phyloP scores from a whole-genome alignment of 2,329 filamentous ascomycete genomes.

The Corniculantispora saksenae region DNA sequence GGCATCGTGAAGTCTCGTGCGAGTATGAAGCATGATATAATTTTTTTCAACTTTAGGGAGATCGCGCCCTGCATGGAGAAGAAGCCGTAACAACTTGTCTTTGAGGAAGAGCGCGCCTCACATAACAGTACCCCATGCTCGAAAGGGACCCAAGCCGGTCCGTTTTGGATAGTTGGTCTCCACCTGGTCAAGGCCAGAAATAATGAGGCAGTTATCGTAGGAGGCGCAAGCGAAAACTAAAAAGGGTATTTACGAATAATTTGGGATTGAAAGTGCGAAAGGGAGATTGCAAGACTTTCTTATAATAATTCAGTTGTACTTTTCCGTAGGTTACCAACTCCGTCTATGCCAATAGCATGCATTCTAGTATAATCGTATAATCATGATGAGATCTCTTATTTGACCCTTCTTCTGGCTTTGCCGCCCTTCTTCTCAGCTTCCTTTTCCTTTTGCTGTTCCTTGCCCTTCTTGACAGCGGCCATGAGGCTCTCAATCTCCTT shows the following conservation, averaged over 20 bases:
- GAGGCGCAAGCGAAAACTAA: background rate
- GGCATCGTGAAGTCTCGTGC: no score
- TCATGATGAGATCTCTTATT: background rate
- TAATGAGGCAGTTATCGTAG: background rate
- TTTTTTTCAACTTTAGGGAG: no score
- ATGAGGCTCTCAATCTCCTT: conserved; percentile 41
- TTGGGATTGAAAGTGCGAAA: background rate
- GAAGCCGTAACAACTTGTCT: no score
- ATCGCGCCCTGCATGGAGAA: no score
- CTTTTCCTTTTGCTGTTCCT: conserved; percentile 32
- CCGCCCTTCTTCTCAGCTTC: conserved; percentile 7
- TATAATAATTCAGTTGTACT: background rate
- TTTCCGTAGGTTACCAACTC: background rate
- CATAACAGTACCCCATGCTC: no score
- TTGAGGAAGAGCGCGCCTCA: no score
- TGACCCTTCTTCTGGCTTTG: conserved; percentile 11
- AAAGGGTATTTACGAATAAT: background rate
- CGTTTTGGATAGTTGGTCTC: no score
- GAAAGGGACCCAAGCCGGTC: no score
- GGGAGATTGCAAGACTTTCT: background rate
- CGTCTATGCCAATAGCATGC: background rate
- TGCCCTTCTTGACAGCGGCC: conserved; percentile 46
- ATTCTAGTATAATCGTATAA: conserved; percentile 11
- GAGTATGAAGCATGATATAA: no score
- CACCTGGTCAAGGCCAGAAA: background rate